phyloP scores from a whole-genome alignment of 495 filamentous ascomycete genomes.

The Pyronema domesticum region DNA sequence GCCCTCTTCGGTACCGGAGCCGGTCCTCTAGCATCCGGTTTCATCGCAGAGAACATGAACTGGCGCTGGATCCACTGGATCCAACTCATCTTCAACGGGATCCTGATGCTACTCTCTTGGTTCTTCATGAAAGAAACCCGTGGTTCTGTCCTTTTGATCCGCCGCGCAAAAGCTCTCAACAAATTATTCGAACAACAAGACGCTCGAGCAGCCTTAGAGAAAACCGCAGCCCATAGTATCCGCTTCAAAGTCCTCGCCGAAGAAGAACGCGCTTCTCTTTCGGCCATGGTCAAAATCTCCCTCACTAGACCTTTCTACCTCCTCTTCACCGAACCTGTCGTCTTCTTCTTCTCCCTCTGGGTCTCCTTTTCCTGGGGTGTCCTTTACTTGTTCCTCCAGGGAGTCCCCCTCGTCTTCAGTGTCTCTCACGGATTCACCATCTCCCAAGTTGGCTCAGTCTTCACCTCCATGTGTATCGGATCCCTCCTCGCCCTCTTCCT shows the following conservation, averaged over 20 bases:
- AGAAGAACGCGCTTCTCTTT: constrained; percentile 46
- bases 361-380: constrained; percentile 78
- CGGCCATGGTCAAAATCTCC: constrained; percentile 57
- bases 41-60: constrained; percentile 44
- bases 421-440: constrained; percentile 51
- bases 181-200: constrained; percentile 63
- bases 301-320: constrained; percentile 67
- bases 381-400: constrained; percentile 45
- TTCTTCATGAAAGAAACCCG: constrained; percentile 67
- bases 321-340: constrained; percentile 76
- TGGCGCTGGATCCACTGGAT: constrained; percentile 92
- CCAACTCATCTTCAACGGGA: constrained; percentile 51
- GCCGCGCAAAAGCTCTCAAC: constrained; percentile 59
- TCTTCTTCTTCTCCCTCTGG: constrained; percentile 92
- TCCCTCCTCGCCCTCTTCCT: constrained; percentile 49
- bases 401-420: constrained; percentile 57
- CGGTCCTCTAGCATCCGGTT: constrained; percentile 55
- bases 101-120: constrained; percentile 43
- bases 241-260: constrained; percentile 76
- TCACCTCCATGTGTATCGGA: constrained; percentile 54
- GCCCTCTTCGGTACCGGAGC: constrained; percentile 68
- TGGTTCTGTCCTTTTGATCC: constrained; percentile 60
- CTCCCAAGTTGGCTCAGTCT: constrained; percentile 52
- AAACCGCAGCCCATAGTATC: constrained; percentile 37
- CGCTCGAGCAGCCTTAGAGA: constrained; percentile 8